Conservation (phyloP, 1,139 yeast genomes). For the Kazachstania sp. region DNA sequence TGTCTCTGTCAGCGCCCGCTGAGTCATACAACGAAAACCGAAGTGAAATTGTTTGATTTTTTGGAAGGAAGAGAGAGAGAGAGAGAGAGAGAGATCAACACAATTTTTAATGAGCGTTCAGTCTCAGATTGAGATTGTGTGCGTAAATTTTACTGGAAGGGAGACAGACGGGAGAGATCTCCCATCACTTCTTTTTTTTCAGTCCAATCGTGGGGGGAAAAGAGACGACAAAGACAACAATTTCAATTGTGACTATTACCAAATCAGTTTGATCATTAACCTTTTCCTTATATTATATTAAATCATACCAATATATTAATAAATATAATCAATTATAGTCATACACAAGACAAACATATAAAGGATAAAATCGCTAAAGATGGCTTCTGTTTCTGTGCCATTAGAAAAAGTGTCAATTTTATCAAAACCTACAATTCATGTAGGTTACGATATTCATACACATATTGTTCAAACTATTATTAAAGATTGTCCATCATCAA, state of each 20-base stretch:
- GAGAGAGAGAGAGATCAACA: not conserved
- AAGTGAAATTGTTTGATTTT: not conserved
- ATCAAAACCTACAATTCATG: slow-evolving; percentile 79
- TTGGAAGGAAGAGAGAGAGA: not conserved
- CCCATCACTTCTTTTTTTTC: no score
- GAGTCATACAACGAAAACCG: not conserved
- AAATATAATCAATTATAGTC: no score
- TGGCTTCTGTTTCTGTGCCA: slow-evolving; percentile 11
- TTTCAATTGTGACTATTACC: not conserved
- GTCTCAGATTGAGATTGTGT: no score
- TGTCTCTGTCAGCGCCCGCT: not conserved
- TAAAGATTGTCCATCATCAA: slow-evolving; percentile 61
- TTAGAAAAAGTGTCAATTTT: slow-evolving; percentile 54
- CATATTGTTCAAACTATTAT: slow-evolving; percentile 70
- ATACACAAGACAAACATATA: no score
- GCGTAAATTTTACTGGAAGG: no score
- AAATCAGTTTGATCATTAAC: no score
- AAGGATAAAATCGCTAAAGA: not conserved
- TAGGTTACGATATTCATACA: slow-evolving; percentile 74
- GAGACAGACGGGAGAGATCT: no score
- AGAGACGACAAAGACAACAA: not conserved
- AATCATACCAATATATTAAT: no score
- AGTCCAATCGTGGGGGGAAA: not conserved
- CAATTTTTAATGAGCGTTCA: not conserved
- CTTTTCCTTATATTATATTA: no score